Base-by-base conservation (phyloP, 2,329 filamentous ascomycete species). In the Fusarium decemcellulare region DNA sequence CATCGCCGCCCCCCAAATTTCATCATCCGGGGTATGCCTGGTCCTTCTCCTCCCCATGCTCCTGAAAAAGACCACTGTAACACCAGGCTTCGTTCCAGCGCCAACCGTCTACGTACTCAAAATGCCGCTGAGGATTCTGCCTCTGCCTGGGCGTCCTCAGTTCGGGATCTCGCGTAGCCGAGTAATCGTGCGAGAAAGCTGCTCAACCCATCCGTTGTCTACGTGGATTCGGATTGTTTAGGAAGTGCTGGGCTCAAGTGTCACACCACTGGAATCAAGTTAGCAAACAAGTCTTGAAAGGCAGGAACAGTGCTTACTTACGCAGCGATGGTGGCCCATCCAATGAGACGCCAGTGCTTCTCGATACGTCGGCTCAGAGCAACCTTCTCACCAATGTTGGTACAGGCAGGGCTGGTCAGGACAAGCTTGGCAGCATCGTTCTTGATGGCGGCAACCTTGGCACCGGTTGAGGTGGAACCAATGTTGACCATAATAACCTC, bases 401-500 rank as follows among this genome's bases (percentile, higher is more conserved):
- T 99, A 86, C 96, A 99, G 62, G 96, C 96, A 46, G 95, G 95
- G 79, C 91, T 95, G 66, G 95, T 98, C 75, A 99, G 86, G 64
- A 93, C 92, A 72, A 99, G 88, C 86, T 98, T 98, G 61, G 96
- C 96, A 61, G 95, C 95, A 88, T 99, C 96, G 78, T 95, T 95
- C 89, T 96, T 98, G 79, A 98, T 97, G 76, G 94, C 95, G 63
- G 96, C 90, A 57, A 99, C 94, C 90, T 98, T 99, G 73, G 96
- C 96, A 82, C 96, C 96, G 11, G 95, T 98, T 48, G 96, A 97
- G 10, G 95, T 98, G 39, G 94, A 97, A 67, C 96, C 96, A 79
- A 99, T 99, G 87, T 99, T 99, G 72, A 99, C 96, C 96, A 99
- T 98, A 83, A 99, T 92, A 77, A 98, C 94, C 83, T 99, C 96